These are phyloP conservation scores for Mycena citricolor DNA, from an alignment of 1,284 basidiomycete genomes.

Conservation along the genomic window DNA sequence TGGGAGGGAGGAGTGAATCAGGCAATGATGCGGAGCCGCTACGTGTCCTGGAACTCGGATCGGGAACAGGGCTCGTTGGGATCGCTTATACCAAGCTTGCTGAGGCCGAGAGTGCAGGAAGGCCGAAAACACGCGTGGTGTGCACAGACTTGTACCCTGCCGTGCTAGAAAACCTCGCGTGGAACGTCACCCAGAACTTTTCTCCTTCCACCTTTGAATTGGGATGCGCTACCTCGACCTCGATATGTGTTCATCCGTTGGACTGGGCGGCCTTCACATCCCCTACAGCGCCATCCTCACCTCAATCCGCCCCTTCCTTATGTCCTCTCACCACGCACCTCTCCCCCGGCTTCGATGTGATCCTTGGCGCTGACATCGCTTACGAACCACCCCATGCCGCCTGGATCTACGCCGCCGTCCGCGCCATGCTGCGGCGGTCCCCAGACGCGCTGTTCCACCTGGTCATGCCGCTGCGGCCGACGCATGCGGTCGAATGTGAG, in stretches of 20 bases:
- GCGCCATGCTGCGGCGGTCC: slow-evolving; percentile 46
- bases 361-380: slow-evolving; percentile 75
- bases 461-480: slow-evolving; percentile 69
- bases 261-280: slow-evolving; percentile 75
- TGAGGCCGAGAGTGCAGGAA: slow-evolving; percentile 22
- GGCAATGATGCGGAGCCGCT: slow-evolving; percentile 26
- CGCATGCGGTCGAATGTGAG: slow-evolving; percentile 58
- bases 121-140: slow-evolving; percentile 46
- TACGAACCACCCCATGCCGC: slow-evolving; percentile 69
- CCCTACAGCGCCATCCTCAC: no score
- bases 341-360: slow-evolving; percentile 57
- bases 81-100: slow-evolving; percentile 60
- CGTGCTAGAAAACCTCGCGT: slow-evolving; percentile 71
- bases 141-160: slow-evolving; percentile 80
- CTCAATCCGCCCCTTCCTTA: slow-evolving; percentile 17
- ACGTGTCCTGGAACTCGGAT: slow-evolving; percentile 80
- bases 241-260: slow-evolving; percentile 28
- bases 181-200: slow-evolving; percentile 69
- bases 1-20: no score
- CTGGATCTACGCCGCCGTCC: slow-evolving; percentile 66
- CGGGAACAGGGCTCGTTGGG: slow-evolving; percentile 86
- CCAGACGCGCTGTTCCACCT: slow-evolving; percentile 56
- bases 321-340: slow-evolving; percentile 21
- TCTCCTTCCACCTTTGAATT: slow-evolving; percentile 23
- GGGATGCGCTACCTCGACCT: neutral